phyloP scores from a whole-genome alignment of 768 basidiomycete genomes.

The Pulveroboletus sp. region DNA sequence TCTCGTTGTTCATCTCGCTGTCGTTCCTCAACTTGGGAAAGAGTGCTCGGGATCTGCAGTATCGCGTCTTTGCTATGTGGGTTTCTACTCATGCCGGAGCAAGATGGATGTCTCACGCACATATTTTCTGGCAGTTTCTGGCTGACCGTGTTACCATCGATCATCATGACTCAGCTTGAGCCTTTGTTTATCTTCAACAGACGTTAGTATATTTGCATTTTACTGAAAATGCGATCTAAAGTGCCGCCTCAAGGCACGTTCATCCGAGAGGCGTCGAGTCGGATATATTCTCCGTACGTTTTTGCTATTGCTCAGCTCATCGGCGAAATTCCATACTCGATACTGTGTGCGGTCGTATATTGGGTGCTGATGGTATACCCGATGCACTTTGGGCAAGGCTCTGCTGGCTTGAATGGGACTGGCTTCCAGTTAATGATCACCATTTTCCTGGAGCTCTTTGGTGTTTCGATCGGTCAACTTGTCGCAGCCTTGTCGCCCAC shows the following conservation, averaged over 20 bases:
- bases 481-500: constrained; percentile 74
- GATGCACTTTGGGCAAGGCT: constrained; percentile 62
- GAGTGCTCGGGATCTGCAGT: constrained; percentile 64
- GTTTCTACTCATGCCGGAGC: constrained; percentile 14
- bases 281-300: constrained; percentile 81
- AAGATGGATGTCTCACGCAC: neutral
- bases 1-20: constrained; percentile 67
- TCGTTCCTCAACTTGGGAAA: constrained; percentile 74
- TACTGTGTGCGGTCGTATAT: constrained; percentile 67
- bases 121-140: constrained; percentile 44
- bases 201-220: constrained; percentile 33
- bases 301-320: constrained; percentile 80
- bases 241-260: constrained; percentile 30
- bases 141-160: constrained; percentile 62
- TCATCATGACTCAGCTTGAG: constrained; percentile 67
- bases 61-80: constrained; percentile 75
- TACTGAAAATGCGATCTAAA: neutral
- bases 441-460: constrained; percentile 66
- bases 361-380: constrained; percentile 75
- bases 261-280: constrained; percentile 64
- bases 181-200: constrained; percentile 78
- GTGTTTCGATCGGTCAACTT: constrained; percentile 69
- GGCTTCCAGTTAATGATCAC: constrained; percentile 69
- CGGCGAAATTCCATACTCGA: constrained; percentile 74
- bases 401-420: constrained; percentile 54